Conservation (phyloP, 371 early-diverging fungal genomes). For the Sporodiniella umbellata region DNA sequence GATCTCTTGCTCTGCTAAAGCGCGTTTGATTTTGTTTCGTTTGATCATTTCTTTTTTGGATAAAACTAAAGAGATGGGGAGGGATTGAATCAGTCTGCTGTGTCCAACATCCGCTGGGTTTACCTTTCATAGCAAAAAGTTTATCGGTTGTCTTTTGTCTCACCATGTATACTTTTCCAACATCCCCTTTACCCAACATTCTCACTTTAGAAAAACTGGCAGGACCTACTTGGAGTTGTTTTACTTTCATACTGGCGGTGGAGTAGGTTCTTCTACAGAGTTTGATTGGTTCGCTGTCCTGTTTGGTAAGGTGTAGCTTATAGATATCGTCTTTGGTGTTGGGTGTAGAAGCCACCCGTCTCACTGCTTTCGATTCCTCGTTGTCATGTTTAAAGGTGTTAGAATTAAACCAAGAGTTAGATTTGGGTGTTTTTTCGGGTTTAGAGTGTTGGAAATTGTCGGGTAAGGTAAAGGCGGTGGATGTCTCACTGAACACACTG, state of each 20-base stretch:
- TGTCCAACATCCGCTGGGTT: too few relatives aligned
- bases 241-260: slow-evolving; percentile 72
- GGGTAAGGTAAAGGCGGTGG: slow-evolving; percentile 30
- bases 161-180: slow-evolving; percentile 95
- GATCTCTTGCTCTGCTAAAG: slow-evolving; percentile 95
- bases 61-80: slow-evolving; percentile 66
- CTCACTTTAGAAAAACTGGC: slow-evolving; percentile 80
- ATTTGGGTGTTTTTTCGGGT: slow-evolving; percentile 31
- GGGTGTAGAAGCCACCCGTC: slow-evolving; percentile 61
- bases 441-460: slow-evolving; percentile 28
- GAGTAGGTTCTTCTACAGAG: slow-evolving; percentile 61
- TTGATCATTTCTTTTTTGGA: slow-evolving; percentile 95
- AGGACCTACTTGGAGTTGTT: slow-evolving; percentile 75
- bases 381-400: slow-evolving; percentile 11
- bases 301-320: background rate
- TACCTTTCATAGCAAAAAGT: slow-evolving; percentile 93
- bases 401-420: slow-evolving; percentile 43
- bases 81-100: too few relatives aligned
- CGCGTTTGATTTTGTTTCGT: slow-evolving; percentile 94
- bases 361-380: slow-evolving; percentile 44
- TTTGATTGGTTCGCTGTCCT: slow-evolving; percentile 15
- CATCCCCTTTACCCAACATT: slow-evolving; percentile 94
- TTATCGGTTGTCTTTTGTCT: slow-evolving; percentile 80
- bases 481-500: slow-evolving; percentile 4
- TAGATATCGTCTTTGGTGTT: slow-evolving; percentile 34